Percentiles rank a stretch among this genome's conserved stretches.
Conservation (phyloP, 2,329 filamentous ascomycete genomes). For the Immersiporthe knoxdaviesiana region DNA sequence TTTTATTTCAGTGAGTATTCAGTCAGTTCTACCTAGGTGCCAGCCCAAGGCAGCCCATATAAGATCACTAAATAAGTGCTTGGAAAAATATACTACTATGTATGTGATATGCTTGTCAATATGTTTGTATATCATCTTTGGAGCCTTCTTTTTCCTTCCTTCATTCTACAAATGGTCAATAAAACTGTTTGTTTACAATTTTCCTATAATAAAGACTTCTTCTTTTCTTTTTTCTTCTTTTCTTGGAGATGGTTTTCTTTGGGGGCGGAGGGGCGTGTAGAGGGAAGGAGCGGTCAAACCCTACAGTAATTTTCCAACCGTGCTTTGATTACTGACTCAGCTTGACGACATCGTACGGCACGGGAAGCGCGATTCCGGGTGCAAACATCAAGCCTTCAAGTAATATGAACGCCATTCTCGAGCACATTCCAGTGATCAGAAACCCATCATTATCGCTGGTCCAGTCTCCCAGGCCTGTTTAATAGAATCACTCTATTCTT, state of each 20-base stretch:
- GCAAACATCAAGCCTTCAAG: not conserved
- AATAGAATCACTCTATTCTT: not conserved
- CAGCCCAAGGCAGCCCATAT: not conserved
- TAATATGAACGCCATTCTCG: not conserved
- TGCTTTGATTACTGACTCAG: slow-evolving; percentile 6
- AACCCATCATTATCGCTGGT: not conserved
- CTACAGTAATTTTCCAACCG: not conserved
- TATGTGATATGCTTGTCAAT: too few species aligned
- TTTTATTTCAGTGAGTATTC: not conserved
- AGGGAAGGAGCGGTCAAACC: not conserved
- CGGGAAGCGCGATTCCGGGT: slow-evolving; percentile 1
- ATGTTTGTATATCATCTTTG: too few species aligned
- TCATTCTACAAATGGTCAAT: too few species aligned
- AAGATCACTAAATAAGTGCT: not conserved
- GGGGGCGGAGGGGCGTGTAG: not conserved
- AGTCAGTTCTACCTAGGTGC: not conserved
- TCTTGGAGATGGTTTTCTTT: not conserved
- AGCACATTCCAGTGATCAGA: not conserved
- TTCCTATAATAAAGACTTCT: not conserved
- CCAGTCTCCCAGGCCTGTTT: not conserved
- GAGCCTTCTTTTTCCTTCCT: too few species aligned
- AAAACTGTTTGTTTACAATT: not conserved
- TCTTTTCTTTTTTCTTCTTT: not conserved
- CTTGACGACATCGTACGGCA: slow-evolving; percentile 11
- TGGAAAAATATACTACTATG: too few species aligned